Conservation (phyloP, 257 asterid genomes). For the Solanum dulcamara region DNA sequence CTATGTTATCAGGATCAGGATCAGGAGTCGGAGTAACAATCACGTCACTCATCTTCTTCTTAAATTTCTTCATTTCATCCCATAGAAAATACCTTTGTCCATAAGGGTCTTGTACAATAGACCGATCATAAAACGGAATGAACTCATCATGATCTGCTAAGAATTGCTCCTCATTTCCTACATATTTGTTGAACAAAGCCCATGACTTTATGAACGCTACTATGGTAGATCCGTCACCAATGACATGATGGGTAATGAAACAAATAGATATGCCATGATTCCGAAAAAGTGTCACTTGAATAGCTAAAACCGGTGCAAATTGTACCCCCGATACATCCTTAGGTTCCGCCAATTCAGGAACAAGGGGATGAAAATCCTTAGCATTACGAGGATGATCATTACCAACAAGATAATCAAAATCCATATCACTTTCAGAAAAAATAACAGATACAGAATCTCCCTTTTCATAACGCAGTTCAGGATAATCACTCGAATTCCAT, state of each 20-base stretch:
- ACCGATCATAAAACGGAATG: constrained; percentile 12
- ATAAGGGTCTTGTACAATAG: not conserved
- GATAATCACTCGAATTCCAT: not conserved
- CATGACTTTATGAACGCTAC: constrained; percentile 1
- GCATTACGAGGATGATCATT: not conserved
- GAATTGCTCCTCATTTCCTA: not conserved
- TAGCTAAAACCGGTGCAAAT: not conserved
- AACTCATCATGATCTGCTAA: not conserved
- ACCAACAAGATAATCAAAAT: not conserved
- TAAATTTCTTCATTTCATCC: not conserved
- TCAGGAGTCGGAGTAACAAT: not conserved
- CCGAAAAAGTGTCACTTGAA: constrained; percentile 12
- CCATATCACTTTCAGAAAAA: not conserved
- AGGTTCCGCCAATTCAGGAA: not conserved
- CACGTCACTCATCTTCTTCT: not conserved
- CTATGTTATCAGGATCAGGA: not conserved
- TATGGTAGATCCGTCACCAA: constrained; percentile 2
- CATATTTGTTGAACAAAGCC: constrained; percentile 1
- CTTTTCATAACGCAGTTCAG: not conserved
- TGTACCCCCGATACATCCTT: not conserved
- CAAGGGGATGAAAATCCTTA: not conserved
- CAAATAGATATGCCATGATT: constrained; percentile 5
- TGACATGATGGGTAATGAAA: not conserved
- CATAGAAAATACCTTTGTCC: constrained; percentile 1
- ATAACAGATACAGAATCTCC: constrained; percentile 1